These are phyloP conservation scores for Dalbergia cochinchinensis DNA, from an alignment of 306 rosid genomes.

Conservation along the genomic window DNA sequence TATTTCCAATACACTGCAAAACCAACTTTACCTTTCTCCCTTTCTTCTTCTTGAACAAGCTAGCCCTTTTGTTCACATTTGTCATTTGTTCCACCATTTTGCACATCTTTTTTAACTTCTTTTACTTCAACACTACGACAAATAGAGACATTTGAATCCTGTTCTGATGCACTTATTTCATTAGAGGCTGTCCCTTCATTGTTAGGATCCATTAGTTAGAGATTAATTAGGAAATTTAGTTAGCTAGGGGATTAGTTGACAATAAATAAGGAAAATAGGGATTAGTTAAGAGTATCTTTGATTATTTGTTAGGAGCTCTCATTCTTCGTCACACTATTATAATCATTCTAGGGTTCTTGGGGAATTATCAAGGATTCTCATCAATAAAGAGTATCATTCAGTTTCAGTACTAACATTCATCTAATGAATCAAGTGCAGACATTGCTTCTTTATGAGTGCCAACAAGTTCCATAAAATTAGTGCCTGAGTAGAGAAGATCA, in stretches of 20 bases:
- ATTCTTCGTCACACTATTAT: too few relatives aligned
- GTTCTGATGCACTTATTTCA: conserved; percentile 26
- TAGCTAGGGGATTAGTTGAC: too few relatives aligned
- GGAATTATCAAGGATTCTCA: too few relatives aligned
- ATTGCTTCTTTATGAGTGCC: conserved; percentile 80
- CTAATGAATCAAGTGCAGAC: conserved; percentile 58
- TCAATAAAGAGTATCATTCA: too few relatives aligned
- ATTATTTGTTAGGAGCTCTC: too few relatives aligned
- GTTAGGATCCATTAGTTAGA: too few relatives aligned
- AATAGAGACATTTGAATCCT: conserved; percentile 29
- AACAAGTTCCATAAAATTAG: conserved; percentile 82
- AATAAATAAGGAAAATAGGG: too few relatives aligned
- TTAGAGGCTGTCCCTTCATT: neutral
- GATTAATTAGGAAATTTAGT: too few relatives aligned
- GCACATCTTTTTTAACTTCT: conserved; percentile 50
- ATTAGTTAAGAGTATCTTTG: too few relatives aligned
- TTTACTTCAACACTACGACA: too few relatives aligned
- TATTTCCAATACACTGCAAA: conserved; percentile 74
- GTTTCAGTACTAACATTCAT: too few relatives aligned
- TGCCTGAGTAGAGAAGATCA: conserved; percentile 68
- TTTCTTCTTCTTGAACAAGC: conserved; percentile 90
- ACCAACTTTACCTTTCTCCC: conserved; percentile 83
- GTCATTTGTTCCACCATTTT: conserved; percentile 49
- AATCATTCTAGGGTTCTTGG: too few relatives aligned
- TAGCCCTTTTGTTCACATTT: conserved; percentile 60